Evolutionary conservation across 768 basidiomycete species (phyloP).

Genomic region (Russula olivacea): DNA sequence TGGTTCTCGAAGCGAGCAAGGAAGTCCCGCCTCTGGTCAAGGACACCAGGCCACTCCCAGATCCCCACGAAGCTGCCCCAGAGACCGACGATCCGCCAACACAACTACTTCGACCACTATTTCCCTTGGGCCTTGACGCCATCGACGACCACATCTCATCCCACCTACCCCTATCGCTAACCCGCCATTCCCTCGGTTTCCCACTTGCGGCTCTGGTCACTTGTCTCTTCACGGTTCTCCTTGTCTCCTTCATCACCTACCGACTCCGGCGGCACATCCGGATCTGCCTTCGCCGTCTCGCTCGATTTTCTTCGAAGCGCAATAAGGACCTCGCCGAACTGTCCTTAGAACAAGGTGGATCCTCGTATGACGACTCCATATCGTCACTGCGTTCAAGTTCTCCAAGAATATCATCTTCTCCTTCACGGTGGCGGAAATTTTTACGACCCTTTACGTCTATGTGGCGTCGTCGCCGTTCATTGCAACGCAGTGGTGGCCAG

Average conservation of each 20-base stretch:
- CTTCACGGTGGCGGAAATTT: conserved; percentile 8
- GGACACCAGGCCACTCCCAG: conserved; percentile 52
- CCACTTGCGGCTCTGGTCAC: conserved; percentile 60
- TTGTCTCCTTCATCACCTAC: conserved; percentile 42
- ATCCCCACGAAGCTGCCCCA: conserved; percentile 41
- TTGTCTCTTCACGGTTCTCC: conserved; percentile 41
- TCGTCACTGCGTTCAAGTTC: conserved; percentile 5
- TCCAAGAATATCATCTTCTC: neutral
- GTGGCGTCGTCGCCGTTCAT: conserved; percentile 21
- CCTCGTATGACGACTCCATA: conserved; percentile 8
- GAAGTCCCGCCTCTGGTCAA: conserved; percentile 54
- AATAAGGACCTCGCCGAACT: conserved; percentile 28
- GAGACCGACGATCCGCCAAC: conserved; percentile 48
- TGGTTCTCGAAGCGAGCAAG: conserved; percentile 96
- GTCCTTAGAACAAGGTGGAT: conserved; percentile 33
- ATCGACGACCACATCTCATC: conserved; percentile 60
- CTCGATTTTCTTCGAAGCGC: conserved; percentile 24
- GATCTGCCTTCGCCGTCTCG: conserved; percentile 32
- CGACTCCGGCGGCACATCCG: conserved; percentile 57
- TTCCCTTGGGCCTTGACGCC: conserved; percentile 46
- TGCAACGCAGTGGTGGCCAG: conserved; percentile 13
- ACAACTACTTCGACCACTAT: conserved; percentile 58
- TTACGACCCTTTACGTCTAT: conserved; percentile 16
- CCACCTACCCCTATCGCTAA: conserved; percentile 60
- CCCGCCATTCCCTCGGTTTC: conserved; percentile 62